A percentile compares a stretch with the other conserved stretches of the same genome.
phyloP scores from a whole-genome alignment of 2,329 filamentous ascomycete genomes.

The Elsinoe batatas region DNA sequence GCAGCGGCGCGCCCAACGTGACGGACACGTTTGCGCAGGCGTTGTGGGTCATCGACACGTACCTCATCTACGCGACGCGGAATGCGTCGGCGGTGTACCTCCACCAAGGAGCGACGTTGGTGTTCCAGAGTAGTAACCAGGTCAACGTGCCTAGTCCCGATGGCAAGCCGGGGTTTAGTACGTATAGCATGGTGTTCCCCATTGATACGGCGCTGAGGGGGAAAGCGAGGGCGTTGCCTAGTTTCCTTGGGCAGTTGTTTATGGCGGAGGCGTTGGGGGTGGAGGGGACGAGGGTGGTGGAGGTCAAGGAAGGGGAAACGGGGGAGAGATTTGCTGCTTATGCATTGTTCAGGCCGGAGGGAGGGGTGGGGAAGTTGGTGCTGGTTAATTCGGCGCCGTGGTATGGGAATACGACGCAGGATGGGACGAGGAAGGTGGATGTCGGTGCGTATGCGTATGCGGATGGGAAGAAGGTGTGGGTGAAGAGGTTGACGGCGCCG shows the following conservation, averaged over 20 bases:
- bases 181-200: slow-evolving; percentile 24
- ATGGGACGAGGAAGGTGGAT: slow-evolving; percentile 19
- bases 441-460: slow-evolving; percentile 12
- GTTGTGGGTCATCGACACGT: slow-evolving; percentile 32
- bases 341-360: slow-evolving; percentile 21
- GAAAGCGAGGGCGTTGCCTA: slow-evolving; percentile 21
- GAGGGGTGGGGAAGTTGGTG: slow-evolving; percentile 21
- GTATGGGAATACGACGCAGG: slow-evolving; percentile 22
- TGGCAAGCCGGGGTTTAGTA: slow-evolving; percentile 23
- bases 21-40: slow-evolving; percentile 34
- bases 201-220: slow-evolving; percentile 19
- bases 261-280: slow-evolving; percentile 24
- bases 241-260: slow-evolving; percentile 22
- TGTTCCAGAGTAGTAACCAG: slow-evolving; percentile 23
- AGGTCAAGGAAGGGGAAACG: slow-evolving; percentile 18
- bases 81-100: slow-evolving; percentile 31
- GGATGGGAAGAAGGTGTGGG: slow-evolving; percentile 11
- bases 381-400: slow-evolving; percentile 23
- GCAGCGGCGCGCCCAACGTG: slow-evolving; percentile 31
- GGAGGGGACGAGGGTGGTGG: slow-evolving; percentile 19
- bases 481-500: slow-evolving; percentile 23
- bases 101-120: slow-evolving; percentile 26
- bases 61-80: slow-evolving; percentile 31
- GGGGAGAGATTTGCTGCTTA: slow-evolving; percentile 22
- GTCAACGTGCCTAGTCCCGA: slow-evolving; percentile 22